Evolutionary conservation across 1,284 basidiomycete genomes (phyloP).

Genomic region (Boletus putidus): DNA sequence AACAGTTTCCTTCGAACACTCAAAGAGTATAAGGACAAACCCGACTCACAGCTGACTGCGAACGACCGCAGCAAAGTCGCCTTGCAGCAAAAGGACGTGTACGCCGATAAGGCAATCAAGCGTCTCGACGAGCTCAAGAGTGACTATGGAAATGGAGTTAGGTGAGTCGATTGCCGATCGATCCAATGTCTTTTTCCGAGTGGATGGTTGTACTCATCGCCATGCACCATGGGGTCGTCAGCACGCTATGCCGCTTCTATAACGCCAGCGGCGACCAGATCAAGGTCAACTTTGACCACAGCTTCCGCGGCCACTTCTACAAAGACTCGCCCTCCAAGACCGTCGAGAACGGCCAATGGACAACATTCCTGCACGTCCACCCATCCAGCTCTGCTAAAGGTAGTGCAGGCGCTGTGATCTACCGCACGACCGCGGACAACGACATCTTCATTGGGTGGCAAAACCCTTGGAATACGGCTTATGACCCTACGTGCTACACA

Average conservation of each 20-base stretch:
- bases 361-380: not conserved
- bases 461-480: not conserved
- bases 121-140: conserved; percentile 3
- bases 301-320: not conserved
- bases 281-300: not conserved
- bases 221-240: not conserved
- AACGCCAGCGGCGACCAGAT: not conserved
- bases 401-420: not conserved
- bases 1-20: not conserved
- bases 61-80: not conserved
- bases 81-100: not conserved
- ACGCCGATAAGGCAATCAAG: not conserved
- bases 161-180: not conserved
- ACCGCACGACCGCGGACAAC: not conserved
- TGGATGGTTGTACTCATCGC: too few relatives aligned
- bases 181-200: too few relatives aligned
- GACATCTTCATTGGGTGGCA: conserved; percentile 1
- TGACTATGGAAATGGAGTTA: not conserved
- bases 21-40: not conserved
- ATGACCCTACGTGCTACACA: not conserved
- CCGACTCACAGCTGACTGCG: not conserved
- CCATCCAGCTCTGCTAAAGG: not conserved
- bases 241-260: not conserved
- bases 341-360: conserved; percentile 1
- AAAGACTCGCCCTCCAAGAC: not conserved